A percentile compares a stretch with the other conserved stretches of the same genome.
phyloP scores from a whole-genome alignment of 2,329 filamentous ascomycete genomes.

The Saccharata proteae region DNA sequence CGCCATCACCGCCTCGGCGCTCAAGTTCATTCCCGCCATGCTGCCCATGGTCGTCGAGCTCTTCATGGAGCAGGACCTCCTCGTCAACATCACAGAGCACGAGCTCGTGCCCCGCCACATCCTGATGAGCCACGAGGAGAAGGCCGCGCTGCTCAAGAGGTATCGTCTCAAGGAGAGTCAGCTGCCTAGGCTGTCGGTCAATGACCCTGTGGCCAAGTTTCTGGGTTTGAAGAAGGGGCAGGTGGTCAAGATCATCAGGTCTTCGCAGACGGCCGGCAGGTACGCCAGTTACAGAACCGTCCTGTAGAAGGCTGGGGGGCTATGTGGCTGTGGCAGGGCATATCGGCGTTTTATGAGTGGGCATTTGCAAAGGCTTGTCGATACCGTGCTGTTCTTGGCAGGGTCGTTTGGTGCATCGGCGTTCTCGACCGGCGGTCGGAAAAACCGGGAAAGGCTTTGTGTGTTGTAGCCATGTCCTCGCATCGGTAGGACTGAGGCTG shows the following conservation, averaged over 20 bases:
- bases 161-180: conserved; percentile 97
- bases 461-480: no score
- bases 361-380: no score
- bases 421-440: no score
- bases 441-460: no score
- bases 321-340: background rate
- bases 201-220: conserved; percentile 87
- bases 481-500: no score
- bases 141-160: conserved; percentile 68
- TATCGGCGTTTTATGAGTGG: no score
- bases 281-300: conserved; percentile 78
- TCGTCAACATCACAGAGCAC: conserved; percentile 97
- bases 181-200: conserved; percentile 79
- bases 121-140: conserved; percentile 80
- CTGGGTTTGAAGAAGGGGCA: conserved; percentile 80
- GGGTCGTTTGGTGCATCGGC: no score
- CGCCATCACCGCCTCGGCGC: conserved; percentile 71
- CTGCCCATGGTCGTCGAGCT: conserved; percentile 77
- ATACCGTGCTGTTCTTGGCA: no score
- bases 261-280: conserved; percentile 85
- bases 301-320: conserved; percentile 2
- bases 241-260: conserved; percentile 96
- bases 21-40: conserved; percentile 72
- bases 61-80: conserved; percentile 87
- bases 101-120: conserved; percentile 93